Conservation (phyloP, 805 yeast species). For the Isabelozyma heimii region DNA sequence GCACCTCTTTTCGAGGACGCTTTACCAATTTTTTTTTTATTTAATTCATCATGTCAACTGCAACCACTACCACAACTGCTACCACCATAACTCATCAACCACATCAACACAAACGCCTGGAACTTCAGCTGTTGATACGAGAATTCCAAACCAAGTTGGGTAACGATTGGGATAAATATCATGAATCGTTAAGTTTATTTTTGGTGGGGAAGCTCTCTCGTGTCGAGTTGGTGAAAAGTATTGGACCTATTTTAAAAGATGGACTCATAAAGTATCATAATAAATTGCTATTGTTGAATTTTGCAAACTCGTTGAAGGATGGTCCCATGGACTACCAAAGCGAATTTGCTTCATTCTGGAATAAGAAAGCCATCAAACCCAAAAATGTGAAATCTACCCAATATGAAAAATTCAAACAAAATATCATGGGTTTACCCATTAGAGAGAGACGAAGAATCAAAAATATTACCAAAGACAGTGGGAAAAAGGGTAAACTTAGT, state of each 20-base stretch:
- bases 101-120: constrained; percentile 20
- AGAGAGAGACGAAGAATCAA: constrained; percentile 84
- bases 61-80: not conserved
- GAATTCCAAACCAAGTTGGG: constrained; percentile 77
- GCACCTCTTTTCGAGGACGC: not conserved
- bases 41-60: not conserved
- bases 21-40: too few species aligned
- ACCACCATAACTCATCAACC: not conserved
- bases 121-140: constrained; percentile 51
- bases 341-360: constrained; percentile 44
- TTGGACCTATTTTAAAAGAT: constrained; percentile 52
- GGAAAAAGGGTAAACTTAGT: constrained; percentile 70
- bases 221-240: constrained; percentile 60
- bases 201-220: constrained; percentile 78
- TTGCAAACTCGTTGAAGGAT: constrained; percentile 81
- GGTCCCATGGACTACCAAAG: constrained; percentile 57
- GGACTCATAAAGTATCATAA: constrained; percentile 67
- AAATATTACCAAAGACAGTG: constrained; percentile 77
- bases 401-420: constrained; percentile 77
- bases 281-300: constrained; percentile 72
- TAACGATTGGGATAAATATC: constrained; percentile 80
- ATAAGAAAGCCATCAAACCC: constrained; percentile 47
- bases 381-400: constrained; percentile 61
- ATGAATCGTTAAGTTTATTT: constrained; percentile 72
- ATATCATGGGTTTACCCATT: constrained; percentile 80